Evolutionary conservation across 179 eudicot genomes (phyloP).

Genomic region (Spinacia oleracea): DNA sequence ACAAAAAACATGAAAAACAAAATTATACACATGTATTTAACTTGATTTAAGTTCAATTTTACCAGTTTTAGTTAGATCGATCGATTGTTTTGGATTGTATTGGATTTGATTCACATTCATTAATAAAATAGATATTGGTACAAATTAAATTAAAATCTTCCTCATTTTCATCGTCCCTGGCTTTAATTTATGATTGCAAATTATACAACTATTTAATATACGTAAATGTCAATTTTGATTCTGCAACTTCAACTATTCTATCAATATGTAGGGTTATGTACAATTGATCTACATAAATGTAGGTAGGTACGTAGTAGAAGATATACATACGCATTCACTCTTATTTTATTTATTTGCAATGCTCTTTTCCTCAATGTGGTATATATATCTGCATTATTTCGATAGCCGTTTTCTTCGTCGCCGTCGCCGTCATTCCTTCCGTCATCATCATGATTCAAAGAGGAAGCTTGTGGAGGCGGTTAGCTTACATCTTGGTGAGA

Average conservation of each 20-base stretch:
- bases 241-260: background rate
- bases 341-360: background rate
- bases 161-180: background rate
- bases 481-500: background rate
- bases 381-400: background rate
- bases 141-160: background rate
- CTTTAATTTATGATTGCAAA: background rate
- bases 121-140: background rate
- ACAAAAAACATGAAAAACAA: background rate
- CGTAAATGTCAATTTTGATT: background rate
- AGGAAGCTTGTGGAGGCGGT: constrained; percentile 6
- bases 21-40: background rate
- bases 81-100: background rate
- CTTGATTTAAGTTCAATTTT: background rate
- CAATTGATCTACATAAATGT: constrained; percentile 3
- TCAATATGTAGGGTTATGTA: constrained; percentile 1
- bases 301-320: constrained; percentile 24
- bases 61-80: background rate
- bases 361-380: background rate
- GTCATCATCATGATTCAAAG: background rate
- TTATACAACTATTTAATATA: background rate
- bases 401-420: background rate
- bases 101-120: background rate
- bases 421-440: background rate
- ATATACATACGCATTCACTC: background rate